Evolutionary conservation across 805 yeast species (phyloP), one percentile per base, ranked within the genome.

Genomic region (Cyberlindnera lachancei): DNA sequence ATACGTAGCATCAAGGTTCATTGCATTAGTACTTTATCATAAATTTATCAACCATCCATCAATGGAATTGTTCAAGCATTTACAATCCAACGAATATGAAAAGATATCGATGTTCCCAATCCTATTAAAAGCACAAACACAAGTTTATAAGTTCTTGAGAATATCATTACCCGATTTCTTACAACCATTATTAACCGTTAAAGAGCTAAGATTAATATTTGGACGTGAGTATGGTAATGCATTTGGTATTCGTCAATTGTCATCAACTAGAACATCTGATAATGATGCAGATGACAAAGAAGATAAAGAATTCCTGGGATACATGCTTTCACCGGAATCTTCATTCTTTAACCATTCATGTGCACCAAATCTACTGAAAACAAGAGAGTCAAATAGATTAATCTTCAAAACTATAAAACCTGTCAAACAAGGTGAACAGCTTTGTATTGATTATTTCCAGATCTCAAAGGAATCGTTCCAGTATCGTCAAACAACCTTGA

Each of bases 291-390:
- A n/a, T n/a, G n/a, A n/a, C n/a, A n/a, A n/a, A n/a, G 80, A 72
- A 37, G 66, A 65, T 23, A 51, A 53, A 34, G 79, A 73, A 36
- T 75, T 68, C 41, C 60, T 75, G 31, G 86, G 86, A 0, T 73
- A 73, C 40, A 66, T 71, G 23, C 63, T 78, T 3, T 72, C 63
- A 36, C 81, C 84, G 1, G 65, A 68, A 18, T 83, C 79, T 0
- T 78, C 85, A 3, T 77, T 61, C 43, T 78, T 78, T 63, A 78
- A 78, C 46, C 85, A 78, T 49, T 72, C 80, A 4, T 78, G 85
- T 51, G 51, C 44, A 1, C 79, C 79, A n/a, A 75, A 74, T 40
- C 41, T 77, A 15, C 47, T 45, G 11, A 77, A 75, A 40, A 48
- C 38, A n/a, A 56, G 79, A 25, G 34, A 38, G 2, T 58, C 58